Conservation (phyloP, 176 grass and related monocot genomes). For the Guadua angustifolia region DNA sequence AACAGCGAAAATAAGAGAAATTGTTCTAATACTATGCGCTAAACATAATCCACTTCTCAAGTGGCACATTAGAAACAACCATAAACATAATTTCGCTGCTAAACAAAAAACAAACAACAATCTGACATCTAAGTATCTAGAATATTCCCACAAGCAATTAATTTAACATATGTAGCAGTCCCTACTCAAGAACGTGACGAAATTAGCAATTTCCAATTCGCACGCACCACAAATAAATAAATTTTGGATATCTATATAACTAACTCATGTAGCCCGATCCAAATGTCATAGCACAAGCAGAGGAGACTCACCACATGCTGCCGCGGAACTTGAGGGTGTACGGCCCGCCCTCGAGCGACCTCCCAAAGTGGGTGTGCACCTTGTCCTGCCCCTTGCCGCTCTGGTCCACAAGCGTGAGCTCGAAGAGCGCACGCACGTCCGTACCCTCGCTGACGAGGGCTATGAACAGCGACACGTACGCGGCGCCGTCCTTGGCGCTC, state of each 20-base stretch:
- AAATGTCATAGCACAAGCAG: not conserved
- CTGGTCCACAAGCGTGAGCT: constrained; percentile 90
- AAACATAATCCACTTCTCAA: not conserved
- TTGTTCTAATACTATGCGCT: not conserved
- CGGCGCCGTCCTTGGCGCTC: constrained; percentile 78
- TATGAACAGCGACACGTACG: constrained; percentile 94
- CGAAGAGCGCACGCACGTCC: constrained; percentile 92
- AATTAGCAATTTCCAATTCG: not conserved
- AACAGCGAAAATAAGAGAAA: not conserved
- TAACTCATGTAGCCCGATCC: not conserved
- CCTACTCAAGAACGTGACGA: not conserved
- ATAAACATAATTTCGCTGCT: not conserved
- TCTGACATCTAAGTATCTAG: not conserved
- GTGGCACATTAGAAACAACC: not conserved
- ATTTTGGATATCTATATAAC: not conserved
- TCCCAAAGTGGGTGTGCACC: constrained; percentile 88
- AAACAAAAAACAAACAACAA: not conserved
- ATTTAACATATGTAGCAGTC: not conserved
- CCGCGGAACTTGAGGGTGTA: constrained; percentile 95
- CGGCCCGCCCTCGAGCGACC: constrained; percentile 80
- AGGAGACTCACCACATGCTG: constrained; percentile 80
- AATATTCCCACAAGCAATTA: not conserved
- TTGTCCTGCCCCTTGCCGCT: constrained; percentile 89
- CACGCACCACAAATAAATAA: not conserved
- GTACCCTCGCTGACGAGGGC: constrained; percentile 90